Percentiles rank a stretch among this genome's conserved stretches.
These are phyloP conservation scores for Saksenaea vasiformis DNA, from an alignment of 371 early-diverging fungal species.

Conservation along the genomic window DNA sequence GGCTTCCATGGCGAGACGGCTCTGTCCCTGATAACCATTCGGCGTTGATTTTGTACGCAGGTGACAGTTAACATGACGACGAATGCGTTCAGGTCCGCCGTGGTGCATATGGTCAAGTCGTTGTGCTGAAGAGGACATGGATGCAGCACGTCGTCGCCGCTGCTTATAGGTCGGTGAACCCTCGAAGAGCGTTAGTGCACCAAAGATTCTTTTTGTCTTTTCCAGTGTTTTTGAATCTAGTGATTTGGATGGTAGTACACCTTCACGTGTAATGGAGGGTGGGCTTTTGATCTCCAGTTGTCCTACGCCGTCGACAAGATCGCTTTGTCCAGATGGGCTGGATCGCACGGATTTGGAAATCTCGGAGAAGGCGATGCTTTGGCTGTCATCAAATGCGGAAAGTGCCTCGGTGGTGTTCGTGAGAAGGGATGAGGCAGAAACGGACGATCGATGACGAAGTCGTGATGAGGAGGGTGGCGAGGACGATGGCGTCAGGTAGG, in stretches of 20 bases:
- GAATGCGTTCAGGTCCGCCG: constrained; percentile 35
- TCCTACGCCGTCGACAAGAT: constrained; percentile 28
- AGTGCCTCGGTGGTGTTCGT: neutral
- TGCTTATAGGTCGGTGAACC: constrained; percentile 76
- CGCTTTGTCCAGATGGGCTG: constrained; percentile 8
- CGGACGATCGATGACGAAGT: constrained; percentile 6
- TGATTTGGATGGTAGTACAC: constrained; percentile 27
- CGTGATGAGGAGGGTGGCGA: constrained; percentile 6
- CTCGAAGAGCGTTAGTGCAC: constrained; percentile 66
- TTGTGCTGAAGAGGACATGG: constrained; percentile 33
- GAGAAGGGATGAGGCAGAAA: neutral
- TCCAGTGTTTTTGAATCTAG: constrained; percentile 41
- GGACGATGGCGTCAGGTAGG: constrained; percentile 14
- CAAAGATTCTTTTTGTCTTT: constrained; percentile 52
- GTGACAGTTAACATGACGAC: constrained; percentile 33
- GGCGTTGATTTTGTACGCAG: constrained; percentile 17
- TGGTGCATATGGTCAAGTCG: constrained; percentile 7
- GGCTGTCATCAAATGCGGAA: neutral
- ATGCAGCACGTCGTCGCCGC: constrained; percentile 65
- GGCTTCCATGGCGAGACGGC: constrained; percentile 43
- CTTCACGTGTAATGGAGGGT: neutral
- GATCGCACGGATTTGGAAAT: neutral
- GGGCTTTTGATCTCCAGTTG: constrained; percentile 28
- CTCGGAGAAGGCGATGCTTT: neutral
- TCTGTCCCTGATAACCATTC: constrained; percentile 8